Percentiles rank a stretch among this genome's conserved stretches.
Evolutionary conservation across 2,329 filamentous ascomycete species (phyloP).

Genomic region (Penicillium digitatum): DNA sequence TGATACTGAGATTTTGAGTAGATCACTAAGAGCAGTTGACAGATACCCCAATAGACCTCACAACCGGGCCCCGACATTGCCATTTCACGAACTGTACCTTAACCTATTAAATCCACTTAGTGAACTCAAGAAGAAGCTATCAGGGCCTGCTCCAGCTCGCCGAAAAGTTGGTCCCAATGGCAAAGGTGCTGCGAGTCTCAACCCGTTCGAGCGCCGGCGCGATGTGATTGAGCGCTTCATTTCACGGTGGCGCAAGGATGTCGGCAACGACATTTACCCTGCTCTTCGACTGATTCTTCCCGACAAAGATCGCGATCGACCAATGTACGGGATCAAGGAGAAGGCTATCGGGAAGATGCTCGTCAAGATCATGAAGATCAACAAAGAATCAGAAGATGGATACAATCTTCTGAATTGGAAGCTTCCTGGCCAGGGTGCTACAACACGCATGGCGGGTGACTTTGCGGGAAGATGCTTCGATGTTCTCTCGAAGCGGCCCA

Average conservation of each 20-base stretch:
- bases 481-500: constrained; percentile 76
- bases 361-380: constrained; percentile 89
- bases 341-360: constrained; percentile 82
- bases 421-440: constrained; percentile 65
- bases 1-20: no score
- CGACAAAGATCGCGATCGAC: constrained; percentile 85
- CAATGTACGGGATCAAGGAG: constrained; percentile 93
- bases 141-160: constrained; percentile 52
- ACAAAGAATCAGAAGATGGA: constrained; percentile 83
- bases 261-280: constrained; percentile 89
- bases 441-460: constrained; percentile 71
- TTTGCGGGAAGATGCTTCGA: constrained; percentile 88
- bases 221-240: constrained; percentile 85
- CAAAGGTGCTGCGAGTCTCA: constrained; percentile 46
- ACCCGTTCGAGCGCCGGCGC: constrained; percentile 72
- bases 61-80: constrained; percentile 74
- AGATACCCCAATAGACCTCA: constrained; percentile 78
- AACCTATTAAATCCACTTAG: constrained; percentile 76
- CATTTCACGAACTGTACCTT: constrained; percentile 74
- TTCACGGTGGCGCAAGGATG: constrained; percentile 76
- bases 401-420: constrained; percentile 89
- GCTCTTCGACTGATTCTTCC: constrained; percentile 87
- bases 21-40: constrained; percentile 8
- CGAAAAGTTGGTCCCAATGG: constrained; percentile 60
- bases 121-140: constrained; percentile 70